Evolutionary conservation across 768 basidiomycete genomes (phyloP).

Genomic region (Lactarius pseudohatsudake): DNA sequence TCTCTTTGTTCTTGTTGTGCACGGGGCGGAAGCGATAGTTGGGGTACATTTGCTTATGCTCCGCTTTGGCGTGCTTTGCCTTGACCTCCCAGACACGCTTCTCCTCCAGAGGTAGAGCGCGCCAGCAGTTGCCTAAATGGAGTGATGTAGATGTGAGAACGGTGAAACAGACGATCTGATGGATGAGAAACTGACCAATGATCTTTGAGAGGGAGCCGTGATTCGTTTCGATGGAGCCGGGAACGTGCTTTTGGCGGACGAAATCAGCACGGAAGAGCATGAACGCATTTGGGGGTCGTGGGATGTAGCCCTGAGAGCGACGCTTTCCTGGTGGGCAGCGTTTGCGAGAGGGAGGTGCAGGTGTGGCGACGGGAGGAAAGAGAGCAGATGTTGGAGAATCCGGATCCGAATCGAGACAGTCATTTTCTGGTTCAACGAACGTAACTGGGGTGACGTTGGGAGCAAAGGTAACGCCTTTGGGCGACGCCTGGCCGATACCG

Average conservation of each 20-base stretch:
- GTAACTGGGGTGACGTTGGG: conserved; percentile 60
- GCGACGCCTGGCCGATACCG: conserved; percentile 43
- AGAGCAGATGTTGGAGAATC: conserved; percentile 42
- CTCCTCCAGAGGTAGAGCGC: conserved; percentile 65
- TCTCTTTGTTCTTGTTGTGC: conserved; percentile 49
- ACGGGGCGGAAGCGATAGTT: conserved; percentile 54
- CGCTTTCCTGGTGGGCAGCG: conserved; percentile 62
- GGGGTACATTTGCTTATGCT: conserved; percentile 67
- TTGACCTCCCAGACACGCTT: conserved; percentile 70
- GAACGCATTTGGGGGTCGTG: conserved; percentile 41
- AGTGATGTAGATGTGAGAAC: not conserved
- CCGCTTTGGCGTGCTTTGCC: conserved; percentile 72
- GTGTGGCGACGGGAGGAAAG: conserved; percentile 53
- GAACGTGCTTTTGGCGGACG: conserved; percentile 47
- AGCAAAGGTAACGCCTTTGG: conserved; percentile 59
- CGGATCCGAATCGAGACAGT: conserved; percentile 36
- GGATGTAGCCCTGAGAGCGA: conserved; percentile 49
- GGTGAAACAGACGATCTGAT: not conserved
- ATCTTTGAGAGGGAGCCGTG: conserved; percentile 52
- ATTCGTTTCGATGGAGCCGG: conserved; percentile 51
- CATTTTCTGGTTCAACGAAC: conserved; percentile 41
- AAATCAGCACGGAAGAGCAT: conserved; percentile 36
- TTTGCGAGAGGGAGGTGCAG: conserved; percentile 43
- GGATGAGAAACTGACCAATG: conserved; percentile 35
- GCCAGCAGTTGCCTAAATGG: conserved; percentile 54